Evolutionary conservation across 1,284 basidiomycete species (phyloP), one percentile per base, ranked within the genome.

Genomic region (Fomitopsis pinicola): DNA sequence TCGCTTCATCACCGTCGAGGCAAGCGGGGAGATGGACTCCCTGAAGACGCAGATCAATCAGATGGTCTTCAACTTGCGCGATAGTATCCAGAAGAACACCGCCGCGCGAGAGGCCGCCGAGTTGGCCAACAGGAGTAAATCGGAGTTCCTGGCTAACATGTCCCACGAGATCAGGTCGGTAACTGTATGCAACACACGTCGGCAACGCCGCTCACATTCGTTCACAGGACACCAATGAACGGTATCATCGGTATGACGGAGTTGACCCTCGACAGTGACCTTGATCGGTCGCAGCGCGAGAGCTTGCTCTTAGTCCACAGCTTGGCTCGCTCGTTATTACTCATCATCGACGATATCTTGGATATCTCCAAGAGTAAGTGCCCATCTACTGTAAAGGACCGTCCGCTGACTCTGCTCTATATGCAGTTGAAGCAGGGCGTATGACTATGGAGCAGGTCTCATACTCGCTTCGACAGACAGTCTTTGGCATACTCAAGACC

Each of bases 181-280:
- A 28, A 19, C 12, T 50, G n/a, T 22, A 15, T 35, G 1, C 22
- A 30, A 6, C 9, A 19, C 17, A 52, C 30, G 26, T 8, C 10
- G 52, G n/a, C 15, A 9, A 42, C n/a, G 14, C 33, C 63, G 26
- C 48, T 60, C 50, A 62, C 55, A 5, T 1, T 7, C 38, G 10
- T 3, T 56, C 53, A 46, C 66, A 94, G 94, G 72, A 98, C 96
- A 30, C 95, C 96, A 0, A 98, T 98, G 96, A 98, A 98, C 73
- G 95, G 97, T 71, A 99, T 99, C 77, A 99, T 99, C 68, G 97
- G 95, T 19, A 97, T 99, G 95, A 99, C 97, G 55, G 96, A 98
- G 76, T 80, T 99, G 67, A 98, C 97, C 17, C 85, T 99, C 53
- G 97, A 99, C 74, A 92, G 91, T 59, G 93, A 96, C 71, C 76